Percentiles rank a stretch among this genome's conserved stretches.
These are phyloP conservation scores for Oleoguttula mirabilis DNA, from an alignment of 495 filamentous ascomycete species.

Conservation along the genomic window DNA sequence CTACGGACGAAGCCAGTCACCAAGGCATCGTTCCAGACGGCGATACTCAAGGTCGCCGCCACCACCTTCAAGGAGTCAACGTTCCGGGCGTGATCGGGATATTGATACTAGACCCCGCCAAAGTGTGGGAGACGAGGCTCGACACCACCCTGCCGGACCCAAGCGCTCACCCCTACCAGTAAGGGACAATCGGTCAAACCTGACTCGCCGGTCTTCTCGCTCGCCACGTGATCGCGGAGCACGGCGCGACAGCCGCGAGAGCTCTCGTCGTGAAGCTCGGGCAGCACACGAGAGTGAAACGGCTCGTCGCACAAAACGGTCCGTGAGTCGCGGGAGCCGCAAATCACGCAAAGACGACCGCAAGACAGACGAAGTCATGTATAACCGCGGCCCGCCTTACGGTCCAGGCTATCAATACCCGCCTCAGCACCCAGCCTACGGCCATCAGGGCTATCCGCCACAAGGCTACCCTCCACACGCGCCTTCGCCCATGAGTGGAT, in stretches of 20 bases:
- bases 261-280: neutral
- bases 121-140: no score
- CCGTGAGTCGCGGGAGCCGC: slow-evolving; percentile 10
- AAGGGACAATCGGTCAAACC: no score
- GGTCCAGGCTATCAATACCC: slow-evolving; percentile 29
- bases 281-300: neutral
- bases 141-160: no score
- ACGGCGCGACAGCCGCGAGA: slow-evolving; percentile 1
- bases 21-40: neutral
- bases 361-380: slow-evolving; percentile 15
- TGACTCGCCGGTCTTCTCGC: slow-evolving; percentile 3
- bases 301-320: neutral
- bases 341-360: slow-evolving; percentile 3
- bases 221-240: slow-evolving; percentile 1
- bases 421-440: slow-evolving; percentile 41
- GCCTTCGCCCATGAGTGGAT: slow-evolving; percentile 24
- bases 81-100: neutral
- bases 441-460: slow-evolving; percentile 37
- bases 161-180: no score
- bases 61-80: neutral
- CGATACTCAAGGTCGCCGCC: neutral
- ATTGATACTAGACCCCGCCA: neutral
- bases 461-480: slow-evolving; percentile 25
- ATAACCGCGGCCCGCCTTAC: slow-evolving; percentile 13
- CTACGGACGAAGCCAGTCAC: neutral